Conservation (phyloP, 1,284 basidiomycete genomes). For the Cronartium quercuum region DNA sequence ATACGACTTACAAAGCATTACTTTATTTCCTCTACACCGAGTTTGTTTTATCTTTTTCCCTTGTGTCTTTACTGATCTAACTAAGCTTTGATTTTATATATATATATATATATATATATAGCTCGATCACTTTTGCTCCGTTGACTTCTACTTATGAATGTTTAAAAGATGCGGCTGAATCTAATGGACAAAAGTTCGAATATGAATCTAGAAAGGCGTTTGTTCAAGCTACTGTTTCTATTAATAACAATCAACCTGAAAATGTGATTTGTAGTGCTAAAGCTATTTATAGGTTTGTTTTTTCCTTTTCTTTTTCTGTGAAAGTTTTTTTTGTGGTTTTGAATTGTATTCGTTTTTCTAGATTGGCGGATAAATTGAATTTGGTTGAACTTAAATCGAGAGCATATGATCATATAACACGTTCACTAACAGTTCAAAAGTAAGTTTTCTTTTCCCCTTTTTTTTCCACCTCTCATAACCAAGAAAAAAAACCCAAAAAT, state of each 20-base stretch:
- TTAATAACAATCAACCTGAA: slow-evolving; percentile 20
- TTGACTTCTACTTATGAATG: slow-evolving; percentile 45
- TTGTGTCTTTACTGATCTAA: neutral
- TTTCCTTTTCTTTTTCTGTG: neutral
- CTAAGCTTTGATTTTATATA: too few species aligned
- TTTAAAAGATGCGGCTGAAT: slow-evolving; percentile 42
- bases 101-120: neutral
- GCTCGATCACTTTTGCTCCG: slow-evolving; percentile 43
- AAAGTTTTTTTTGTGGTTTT: neutral
- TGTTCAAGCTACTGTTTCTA: neutral
- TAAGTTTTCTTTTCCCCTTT: slow-evolving; percentile 17
- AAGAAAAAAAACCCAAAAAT: neutral
- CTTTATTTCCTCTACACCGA: slow-evolving; percentile 51
- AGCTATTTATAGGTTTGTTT: slow-evolving; percentile 43
- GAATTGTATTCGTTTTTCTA: neutral
- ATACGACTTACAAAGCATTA: slow-evolving; percentile 50
- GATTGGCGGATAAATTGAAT: slow-evolving; percentile 46
- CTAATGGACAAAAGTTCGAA: slow-evolving; percentile 8
- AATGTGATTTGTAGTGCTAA: slow-evolving; percentile 42
- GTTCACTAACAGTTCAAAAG: slow-evolving; percentile 43
- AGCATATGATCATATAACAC: slow-evolving; percentile 45
- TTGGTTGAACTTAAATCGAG: slow-evolving; percentile 45
- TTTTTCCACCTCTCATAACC: neutral
- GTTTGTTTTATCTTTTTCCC: slow-evolving; percentile 43
- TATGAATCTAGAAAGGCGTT: slow-evolving; percentile 5